Evolutionary conservation across 2,329 filamentous ascomycete genomes (phyloP).

Genomic region (Elsinoe australis): DNA sequence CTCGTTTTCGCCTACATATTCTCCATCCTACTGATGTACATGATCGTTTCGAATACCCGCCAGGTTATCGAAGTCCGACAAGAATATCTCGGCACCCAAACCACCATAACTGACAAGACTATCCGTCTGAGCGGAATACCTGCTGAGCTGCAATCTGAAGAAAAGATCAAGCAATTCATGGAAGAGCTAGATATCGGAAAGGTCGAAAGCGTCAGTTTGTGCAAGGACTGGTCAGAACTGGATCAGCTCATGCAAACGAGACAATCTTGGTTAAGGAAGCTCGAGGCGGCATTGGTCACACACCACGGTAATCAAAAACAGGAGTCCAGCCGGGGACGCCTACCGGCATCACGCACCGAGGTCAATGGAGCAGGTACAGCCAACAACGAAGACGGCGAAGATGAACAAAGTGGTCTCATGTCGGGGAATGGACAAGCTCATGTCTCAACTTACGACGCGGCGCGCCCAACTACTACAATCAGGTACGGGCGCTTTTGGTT

Average conservation of each 20-base stretch:
- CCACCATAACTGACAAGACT: constrained; percentile 90
- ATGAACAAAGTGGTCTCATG: constrained; percentile 56
- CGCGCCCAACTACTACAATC: constrained; percentile 61
- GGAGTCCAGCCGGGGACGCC: background rate
- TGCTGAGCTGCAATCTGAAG: constrained; percentile 65
- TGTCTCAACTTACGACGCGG: constrained; percentile 37
- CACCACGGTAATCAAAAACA: constrained; percentile 26
- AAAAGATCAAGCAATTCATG: constrained; percentile 75
- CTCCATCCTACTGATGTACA: constrained; percentile 69
- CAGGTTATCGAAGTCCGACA: constrained; percentile 80
- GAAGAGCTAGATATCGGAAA: constrained; percentile 83
- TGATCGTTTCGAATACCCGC: constrained; percentile 74
- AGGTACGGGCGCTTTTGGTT: constrained; percentile 72
- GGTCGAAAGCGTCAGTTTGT: constrained; percentile 80
- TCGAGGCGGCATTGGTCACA: constrained; percentile 69
- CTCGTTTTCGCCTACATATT: constrained; percentile 93
- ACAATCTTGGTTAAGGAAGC: constrained; percentile 55
- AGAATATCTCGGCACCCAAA: constrained; percentile 85
- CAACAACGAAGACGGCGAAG: constrained; percentile 32
- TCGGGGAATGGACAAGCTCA: constrained; percentile 37
- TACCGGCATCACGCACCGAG: background rate
- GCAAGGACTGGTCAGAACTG: constrained; percentile 75
- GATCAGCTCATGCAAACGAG: constrained; percentile 67
- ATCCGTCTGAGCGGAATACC: constrained; percentile 89
- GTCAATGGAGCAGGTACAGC: constrained; percentile 10